Base-by-base conservation (phyloP, 2,329 filamentous ascomycete genomes). In the Aspergillus quadricinctus region DNA sequence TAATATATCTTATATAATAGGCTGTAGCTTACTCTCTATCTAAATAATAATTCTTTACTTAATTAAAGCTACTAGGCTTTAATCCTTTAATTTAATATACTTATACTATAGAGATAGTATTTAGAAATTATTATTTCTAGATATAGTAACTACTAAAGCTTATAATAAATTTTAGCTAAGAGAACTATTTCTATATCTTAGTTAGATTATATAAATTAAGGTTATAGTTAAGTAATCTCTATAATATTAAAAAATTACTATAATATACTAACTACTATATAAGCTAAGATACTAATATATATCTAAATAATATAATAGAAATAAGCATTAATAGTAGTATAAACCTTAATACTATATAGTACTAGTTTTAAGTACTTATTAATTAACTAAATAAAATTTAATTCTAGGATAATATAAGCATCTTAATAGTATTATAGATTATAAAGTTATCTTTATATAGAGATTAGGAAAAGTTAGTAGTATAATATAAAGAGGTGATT, bases 241-340 rank as follows among this genome's bases (percentile, higher is more conserved):
- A 57, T 25, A 11, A 50, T 48, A 17, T 58, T 54, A 9, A 62
- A 29, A 31, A 59, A 65, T 17, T 66, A 54, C n/a, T 53, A 55
- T n/a, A 63, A 50, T 17, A 67, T 59, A n/a, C 54, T 58, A 8
- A 65, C 50, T 3, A 57, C 52, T 8, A 52, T 59, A 46, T 55
- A 51, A 19, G 54, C 49, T 14, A 54, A 53, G 1, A 65, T 56
- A 0, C 61, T 57, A 55, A 59, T 25, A 54, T 62, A 60, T 8
- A 62, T 52, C 64, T 57, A 65, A 2, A 62, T 56, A n/a, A 67
- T 61, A 49, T 64, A 65, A 23, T 54, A 49, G 11, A 57, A 65
- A 46, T 65, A 66, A 0, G 53, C 46, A 60, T 66, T 59, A 46
- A 66, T 64, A 21, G 57, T 57, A 1, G 54, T 59, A 61, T 66